Evolutionary conservation across 2,329 filamentous ascomycete genomes (phyloP).

Genomic region (Cladophialophora psammophila): DNA sequence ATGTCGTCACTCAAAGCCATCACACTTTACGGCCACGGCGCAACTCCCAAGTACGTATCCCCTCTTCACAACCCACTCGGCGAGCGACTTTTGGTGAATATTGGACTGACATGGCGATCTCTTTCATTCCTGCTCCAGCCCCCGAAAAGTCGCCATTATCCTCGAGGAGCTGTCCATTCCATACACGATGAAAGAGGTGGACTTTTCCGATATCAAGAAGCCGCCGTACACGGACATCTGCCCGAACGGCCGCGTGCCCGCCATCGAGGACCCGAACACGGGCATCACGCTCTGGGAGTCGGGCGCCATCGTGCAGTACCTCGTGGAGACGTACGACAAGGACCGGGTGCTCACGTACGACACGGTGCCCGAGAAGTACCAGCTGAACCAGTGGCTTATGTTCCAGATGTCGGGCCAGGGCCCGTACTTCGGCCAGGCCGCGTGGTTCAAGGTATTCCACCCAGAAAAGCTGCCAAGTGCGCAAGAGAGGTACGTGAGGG

Average conservation of each 20-base stretch:
- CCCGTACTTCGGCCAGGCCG: slow-evolving; percentile 58
- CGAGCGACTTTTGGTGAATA: no score
- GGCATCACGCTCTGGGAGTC: slow-evolving; percentile 54
- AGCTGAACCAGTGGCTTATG: slow-evolving; percentile 55
- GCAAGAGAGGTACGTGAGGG: slow-evolving; percentile 55
- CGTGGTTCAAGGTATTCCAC: slow-evolving; percentile 54
- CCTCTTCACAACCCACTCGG: no score
- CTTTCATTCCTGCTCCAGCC: slow-evolving; percentile 18
- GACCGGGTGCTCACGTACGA: slow-evolving; percentile 48
- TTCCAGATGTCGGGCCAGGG: slow-evolving; percentile 58
- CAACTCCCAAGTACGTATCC: no score
- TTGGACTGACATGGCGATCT: no score
- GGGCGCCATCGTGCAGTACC: slow-evolving; percentile 56
- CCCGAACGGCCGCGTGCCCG: slow-evolving; percentile 45
- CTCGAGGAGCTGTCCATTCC: slow-evolving; percentile 47
- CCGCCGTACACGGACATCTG: slow-evolving; percentile 24
- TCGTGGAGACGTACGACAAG: slow-evolving; percentile 56
- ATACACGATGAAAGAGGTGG: slow-evolving; percentile 40
- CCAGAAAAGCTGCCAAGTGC: slow-evolving; percentile 53
- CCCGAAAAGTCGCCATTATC: slow-evolving; percentile 44
- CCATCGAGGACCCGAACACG: slow-evolving; percentile 49
- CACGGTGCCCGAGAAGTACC: slow-evolving; percentile 47
- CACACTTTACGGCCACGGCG: no score
- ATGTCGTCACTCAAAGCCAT: no score
- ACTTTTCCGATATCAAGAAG: slow-evolving; percentile 41